These are phyloP conservation scores for Citrus trifoliata DNA, from an alignment of 345 rosid genomes.

Conservation along the genomic window DNA sequence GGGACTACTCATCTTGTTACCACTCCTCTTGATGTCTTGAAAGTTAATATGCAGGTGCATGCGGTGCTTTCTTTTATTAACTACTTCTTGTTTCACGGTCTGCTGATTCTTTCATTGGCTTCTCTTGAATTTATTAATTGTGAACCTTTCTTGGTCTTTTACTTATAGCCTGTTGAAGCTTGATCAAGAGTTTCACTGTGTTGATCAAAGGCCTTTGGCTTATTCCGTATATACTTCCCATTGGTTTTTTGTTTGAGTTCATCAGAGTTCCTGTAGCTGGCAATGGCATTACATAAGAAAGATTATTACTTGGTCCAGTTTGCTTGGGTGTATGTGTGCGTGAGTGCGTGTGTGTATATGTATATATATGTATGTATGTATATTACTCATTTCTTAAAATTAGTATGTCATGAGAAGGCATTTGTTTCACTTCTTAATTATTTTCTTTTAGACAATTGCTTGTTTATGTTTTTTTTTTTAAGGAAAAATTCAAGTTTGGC, in stretches of 20 bases:
- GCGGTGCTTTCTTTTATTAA: neutral
- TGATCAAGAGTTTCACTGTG: neutral
- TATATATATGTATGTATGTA: no score
- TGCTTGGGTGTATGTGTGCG: neutral
- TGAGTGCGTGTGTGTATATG: no score
- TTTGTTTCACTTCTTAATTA: neutral
- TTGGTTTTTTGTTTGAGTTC: neutral
- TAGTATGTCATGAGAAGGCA: neutral
- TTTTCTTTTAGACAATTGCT: neutral
- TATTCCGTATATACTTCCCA: neutral
- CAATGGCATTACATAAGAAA: neutral
- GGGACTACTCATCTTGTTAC: conserved; percentile 56
- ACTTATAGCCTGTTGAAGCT: neutral
- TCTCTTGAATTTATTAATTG: no score
- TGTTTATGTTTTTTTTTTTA: neutral
- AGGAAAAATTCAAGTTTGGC: no score
- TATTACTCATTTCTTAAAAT: neutral
- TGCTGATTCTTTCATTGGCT: no score
- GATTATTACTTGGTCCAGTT: neutral
- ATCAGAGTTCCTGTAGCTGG: neutral
- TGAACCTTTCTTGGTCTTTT: neutral
- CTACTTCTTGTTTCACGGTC: neutral
- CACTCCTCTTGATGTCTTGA: conserved; percentile 66
- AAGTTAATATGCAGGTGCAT: conserved; percentile 64
- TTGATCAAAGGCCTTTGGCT: neutral